Evolutionary conservation across 768 basidiomycete species (phyloP).

Genomic region (Lyophyllum shimeji): DNA sequence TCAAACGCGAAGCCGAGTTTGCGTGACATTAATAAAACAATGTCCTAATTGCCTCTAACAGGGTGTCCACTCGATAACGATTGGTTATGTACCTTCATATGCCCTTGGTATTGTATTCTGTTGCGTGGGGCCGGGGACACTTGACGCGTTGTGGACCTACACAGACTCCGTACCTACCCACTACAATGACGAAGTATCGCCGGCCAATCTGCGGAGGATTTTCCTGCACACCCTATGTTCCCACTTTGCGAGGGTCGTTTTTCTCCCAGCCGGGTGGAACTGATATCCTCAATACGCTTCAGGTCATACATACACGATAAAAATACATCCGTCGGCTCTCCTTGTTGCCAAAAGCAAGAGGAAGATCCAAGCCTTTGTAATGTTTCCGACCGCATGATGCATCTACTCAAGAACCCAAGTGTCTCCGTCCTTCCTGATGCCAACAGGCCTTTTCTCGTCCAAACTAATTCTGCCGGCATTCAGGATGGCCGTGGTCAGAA

Average conservation of each 20-base stretch:
- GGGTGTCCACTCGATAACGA: background rate
- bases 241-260: background rate
- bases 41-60: background rate
- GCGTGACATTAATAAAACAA: background rate
- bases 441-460: conserved; percentile 85
- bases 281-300: background rate
- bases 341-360: background rate
- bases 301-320: conserved; percentile 5
- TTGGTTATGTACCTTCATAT: background rate
- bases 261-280: background rate
- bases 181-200: background rate
- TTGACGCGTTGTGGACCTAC: background rate
- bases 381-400: conserved; percentile 15
- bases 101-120: background rate
- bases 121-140: background rate
- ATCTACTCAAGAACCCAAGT: conserved; percentile 68
- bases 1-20: background rate
- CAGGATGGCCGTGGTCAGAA: conserved; percentile 84
- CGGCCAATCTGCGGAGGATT: background rate
- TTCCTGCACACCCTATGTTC: background rate
- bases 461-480: conserved; percentile 88
- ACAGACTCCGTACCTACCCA: background rate
- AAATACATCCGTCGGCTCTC: conserved; percentile 12
- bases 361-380: background rate
- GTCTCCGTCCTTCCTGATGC: conserved; percentile 65